These are phyloP conservation scores for Kluyveromyces dobzhanskii DNA, from an alignment of 805 yeast genomes.

Conservation along the genomic window DNA sequence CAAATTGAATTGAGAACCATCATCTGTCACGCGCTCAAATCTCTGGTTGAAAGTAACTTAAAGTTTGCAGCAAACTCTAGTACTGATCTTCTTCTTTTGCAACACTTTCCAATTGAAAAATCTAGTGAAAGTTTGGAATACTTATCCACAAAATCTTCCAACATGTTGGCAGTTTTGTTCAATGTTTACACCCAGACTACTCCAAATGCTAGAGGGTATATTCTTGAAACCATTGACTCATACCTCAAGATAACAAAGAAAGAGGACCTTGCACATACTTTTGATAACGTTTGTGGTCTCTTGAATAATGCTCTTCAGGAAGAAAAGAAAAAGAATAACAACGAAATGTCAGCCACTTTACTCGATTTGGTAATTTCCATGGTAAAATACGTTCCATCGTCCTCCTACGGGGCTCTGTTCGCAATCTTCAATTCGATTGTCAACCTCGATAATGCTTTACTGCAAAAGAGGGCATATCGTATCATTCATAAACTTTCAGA, in stretches of 20 bases:
- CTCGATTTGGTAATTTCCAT: slow-evolving; percentile 84
- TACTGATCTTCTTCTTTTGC: slow-evolving; percentile 49
- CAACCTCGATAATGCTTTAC: slow-evolving; percentile 46
- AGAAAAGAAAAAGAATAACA: slow-evolving; percentile 32
- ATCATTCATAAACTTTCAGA: slow-evolving; percentile 65
- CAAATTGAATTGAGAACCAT: slow-evolving; percentile 66
- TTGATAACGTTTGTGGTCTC: slow-evolving; percentile 76
- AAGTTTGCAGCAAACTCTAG: slow-evolving; percentile 45
- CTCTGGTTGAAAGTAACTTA: slow-evolving; percentile 65
- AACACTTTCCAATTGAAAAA: slow-evolving; percentile 48
- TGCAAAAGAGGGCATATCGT: slow-evolving; percentile 87
- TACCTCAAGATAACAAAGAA: slow-evolving; percentile 63
- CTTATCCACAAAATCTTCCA: slow-evolving; percentile 57
- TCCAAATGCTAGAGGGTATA: slow-evolving; percentile 74
- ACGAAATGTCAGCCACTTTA: slow-evolving; percentile 65
- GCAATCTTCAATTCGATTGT: slow-evolving; percentile 70
- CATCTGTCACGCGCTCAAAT: slow-evolving; percentile 75
- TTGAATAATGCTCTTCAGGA: slow-evolving; percentile 68
- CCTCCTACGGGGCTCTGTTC: slow-evolving; percentile 65
- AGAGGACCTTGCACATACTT: slow-evolving; percentile 63
- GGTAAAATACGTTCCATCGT: slow-evolving; percentile 71
- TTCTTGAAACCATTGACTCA: slow-evolving; percentile 78
- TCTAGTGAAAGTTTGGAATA: slow-evolving; percentile 54
- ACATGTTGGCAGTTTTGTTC: slow-evolving; percentile 77
- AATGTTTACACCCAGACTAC: slow-evolving; percentile 88